These are phyloP conservation scores for Eustoma russellianum DNA, from an alignment of 257 asterid species.

Conservation along the genomic window DNA sequence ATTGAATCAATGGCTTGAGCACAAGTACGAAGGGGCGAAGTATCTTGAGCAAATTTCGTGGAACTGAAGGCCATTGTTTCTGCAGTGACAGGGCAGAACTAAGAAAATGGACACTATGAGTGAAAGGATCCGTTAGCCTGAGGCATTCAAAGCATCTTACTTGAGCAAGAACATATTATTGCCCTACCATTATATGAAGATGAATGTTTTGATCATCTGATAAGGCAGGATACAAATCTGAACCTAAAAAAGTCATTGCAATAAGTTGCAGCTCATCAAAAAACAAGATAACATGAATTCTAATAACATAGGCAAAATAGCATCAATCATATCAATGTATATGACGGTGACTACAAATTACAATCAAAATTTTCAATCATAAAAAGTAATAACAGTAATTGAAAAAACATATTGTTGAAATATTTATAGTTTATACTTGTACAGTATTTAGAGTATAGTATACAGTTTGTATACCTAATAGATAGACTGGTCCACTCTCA, in stretches of 20 bases:
- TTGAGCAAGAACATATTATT: conserved; percentile 8
- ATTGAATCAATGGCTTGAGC: conserved; percentile 72
- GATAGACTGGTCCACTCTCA: no score
- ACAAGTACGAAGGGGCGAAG: conserved; percentile 73
- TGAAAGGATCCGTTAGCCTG: background rate
- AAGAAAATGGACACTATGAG: conserved; percentile 5
- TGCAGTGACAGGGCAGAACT: conserved; percentile 25
- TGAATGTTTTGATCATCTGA: conserved; percentile 58
- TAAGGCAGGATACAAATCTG: conserved; percentile 75
- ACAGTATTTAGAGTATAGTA: no score
- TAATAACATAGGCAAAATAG: no score
- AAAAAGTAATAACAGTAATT: no score
- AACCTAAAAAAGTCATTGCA: conserved; percentile 59
- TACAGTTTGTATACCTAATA: no score
- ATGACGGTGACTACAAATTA: no score
- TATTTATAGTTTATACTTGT: no score
- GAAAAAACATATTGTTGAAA: no score
- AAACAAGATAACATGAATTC: no score
- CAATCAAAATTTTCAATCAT: no score
- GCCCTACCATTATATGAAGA: conserved; percentile 69
- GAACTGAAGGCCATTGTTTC: conserved; percentile 73
- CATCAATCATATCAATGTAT: no score
- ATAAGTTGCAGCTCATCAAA: background rate
- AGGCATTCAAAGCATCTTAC: conserved; percentile 6
- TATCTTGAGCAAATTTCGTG: conserved; percentile 51